Evolutionary conservation across 331 rosid species (phyloP).

Genomic region (Malus hybrid): DNA sequence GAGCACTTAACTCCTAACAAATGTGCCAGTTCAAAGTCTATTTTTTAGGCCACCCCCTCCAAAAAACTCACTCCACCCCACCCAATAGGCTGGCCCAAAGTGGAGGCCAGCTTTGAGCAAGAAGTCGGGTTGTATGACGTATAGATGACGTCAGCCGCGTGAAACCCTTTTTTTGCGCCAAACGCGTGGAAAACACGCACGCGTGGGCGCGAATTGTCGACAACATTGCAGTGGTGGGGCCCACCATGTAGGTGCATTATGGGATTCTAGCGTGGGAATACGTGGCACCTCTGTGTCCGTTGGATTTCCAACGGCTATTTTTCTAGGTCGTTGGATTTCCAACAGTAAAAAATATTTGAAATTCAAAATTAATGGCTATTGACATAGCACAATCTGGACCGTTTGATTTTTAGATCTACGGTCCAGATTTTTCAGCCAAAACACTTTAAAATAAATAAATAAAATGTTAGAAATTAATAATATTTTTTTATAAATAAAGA

Average conservation of each 20-base stretch:
- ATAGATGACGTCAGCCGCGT: accelerated
- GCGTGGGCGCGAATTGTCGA: accelerated
- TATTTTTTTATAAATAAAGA: too few species aligned
- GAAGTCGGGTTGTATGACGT: accelerated
- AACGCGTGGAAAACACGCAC: accelerated
- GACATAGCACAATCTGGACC: not conserved
- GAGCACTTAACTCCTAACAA: too few species aligned
- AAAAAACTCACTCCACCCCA: too few species aligned
- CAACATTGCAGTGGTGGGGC: accelerated
- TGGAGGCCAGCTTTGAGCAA: not conserved
- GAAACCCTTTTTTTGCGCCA: not conserved
- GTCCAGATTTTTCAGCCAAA: too few species aligned
- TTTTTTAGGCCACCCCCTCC: too few species aligned
- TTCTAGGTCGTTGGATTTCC: too few species aligned
- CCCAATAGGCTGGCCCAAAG: not conserved
- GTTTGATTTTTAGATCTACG: not conserved
- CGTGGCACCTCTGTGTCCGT: not conserved
- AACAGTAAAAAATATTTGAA: not conserved
- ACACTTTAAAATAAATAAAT: too few species aligned
- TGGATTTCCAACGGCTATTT: not conserved
- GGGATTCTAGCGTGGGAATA: not conserved
- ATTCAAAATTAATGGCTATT: not conserved
- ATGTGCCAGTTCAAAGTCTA: too few species aligned
- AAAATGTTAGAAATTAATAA: too few species aligned
- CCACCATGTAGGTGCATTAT: accelerated